These are phyloP conservation scores for Calocybe indica DNA, from an alignment of 768 basidiomycete genomes.

Conservation along the genomic window DNA sequence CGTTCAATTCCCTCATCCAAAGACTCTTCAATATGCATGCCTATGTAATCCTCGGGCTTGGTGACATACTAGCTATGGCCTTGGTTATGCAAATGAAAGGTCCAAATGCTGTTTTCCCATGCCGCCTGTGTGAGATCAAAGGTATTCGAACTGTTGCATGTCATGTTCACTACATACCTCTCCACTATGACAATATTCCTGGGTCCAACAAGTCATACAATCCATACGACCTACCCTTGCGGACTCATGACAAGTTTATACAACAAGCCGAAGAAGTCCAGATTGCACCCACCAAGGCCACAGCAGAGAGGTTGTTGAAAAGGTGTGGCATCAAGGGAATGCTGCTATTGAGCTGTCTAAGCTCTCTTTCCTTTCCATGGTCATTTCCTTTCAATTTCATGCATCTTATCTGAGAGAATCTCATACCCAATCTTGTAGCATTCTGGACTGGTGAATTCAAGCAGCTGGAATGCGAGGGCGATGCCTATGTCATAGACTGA, in stretches of 20 bases:
- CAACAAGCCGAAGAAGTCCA: slow-evolving; percentile 9
- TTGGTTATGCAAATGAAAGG: slow-evolving; percentile 29
- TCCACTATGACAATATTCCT: slow-evolving; percentile 13
- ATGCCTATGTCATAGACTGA: slow-evolving; percentile 1
- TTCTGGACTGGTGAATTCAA: slow-evolving; percentile 34
- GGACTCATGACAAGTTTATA: slow-evolving; percentile 17
- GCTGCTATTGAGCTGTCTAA: slow-evolving; percentile 16
- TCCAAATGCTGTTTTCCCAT: slow-evolving; percentile 25
- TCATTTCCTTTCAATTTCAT: slow-evolving; percentile 37
- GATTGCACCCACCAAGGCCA: slow-evolving; percentile 7
- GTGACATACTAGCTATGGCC: slow-evolving; percentile 26
- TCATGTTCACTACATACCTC: slow-evolving; percentile 16
- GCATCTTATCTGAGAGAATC: slow-evolving; percentile 35
- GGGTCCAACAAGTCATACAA: slow-evolving; percentile 7
- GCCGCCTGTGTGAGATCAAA: too few relatives aligned
- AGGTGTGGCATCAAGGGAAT: slow-evolving; percentile 21
- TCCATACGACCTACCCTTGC: slow-evolving; percentile 20
- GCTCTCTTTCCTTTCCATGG: slow-evolving; percentile 21
- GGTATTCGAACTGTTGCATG: slow-evolving; percentile 8
- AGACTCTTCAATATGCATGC: slow-evolving; percentile 9
- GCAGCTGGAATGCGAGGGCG: slow-evolving; percentile 12
- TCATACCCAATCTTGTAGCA: slow-evolving; percentile 25
- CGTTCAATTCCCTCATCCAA: slow-evolving; percentile 13
- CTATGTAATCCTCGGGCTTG: slow-evolving; percentile 18
- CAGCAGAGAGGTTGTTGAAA: slow-evolving; percentile 11